Evolutionary conservation across 2,329 filamentous ascomycete species (phyloP).

Genomic region (Pestalotiopsis sp.): DNA sequence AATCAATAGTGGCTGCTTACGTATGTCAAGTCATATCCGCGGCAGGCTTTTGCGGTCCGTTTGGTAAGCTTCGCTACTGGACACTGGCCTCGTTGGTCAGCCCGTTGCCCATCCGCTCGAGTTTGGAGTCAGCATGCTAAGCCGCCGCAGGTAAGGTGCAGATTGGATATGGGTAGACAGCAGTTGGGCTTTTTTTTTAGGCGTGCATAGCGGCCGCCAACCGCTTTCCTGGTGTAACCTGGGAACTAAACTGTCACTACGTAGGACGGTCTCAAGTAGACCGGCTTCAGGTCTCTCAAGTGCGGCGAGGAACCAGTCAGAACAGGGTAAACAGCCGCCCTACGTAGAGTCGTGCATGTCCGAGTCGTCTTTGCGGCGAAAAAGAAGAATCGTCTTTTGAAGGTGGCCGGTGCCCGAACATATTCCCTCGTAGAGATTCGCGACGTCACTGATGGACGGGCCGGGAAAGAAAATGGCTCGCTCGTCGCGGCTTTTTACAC

Average conservation of each 20-base stretch:
- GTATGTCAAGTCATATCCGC: neutral
- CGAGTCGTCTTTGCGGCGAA: neutral
- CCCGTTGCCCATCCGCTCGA: neutral
- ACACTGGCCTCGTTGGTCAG: neutral
- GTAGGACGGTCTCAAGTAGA: slow-evolving; percentile 3
- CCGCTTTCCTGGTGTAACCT: neutral
- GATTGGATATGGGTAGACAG: neutral
- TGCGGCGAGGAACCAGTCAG: slow-evolving; percentile 1
- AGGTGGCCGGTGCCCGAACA: too few species aligned
- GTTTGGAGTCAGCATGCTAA: neutral
- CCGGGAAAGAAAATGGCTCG: neutral
- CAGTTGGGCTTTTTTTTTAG: neutral
- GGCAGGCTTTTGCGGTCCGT: neutral
- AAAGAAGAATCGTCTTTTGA: neutral
- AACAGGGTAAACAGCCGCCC: neutral
- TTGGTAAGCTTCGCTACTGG: slow-evolving; percentile 1
- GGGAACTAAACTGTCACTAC: neutral
- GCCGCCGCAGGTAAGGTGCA: neutral
- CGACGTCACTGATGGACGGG: neutral
- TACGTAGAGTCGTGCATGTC: neutral
- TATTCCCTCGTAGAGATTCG: neutral
- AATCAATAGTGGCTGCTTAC: neutral
- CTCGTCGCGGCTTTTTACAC: neutral
- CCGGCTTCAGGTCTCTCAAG: slow-evolving; percentile 6
- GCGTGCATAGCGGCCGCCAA: slow-evolving; percentile 2